Evolutionary conservation across 352 stramenopile genomes (phyloP).

Genomic region (Phytopythium litorale): DNA sequence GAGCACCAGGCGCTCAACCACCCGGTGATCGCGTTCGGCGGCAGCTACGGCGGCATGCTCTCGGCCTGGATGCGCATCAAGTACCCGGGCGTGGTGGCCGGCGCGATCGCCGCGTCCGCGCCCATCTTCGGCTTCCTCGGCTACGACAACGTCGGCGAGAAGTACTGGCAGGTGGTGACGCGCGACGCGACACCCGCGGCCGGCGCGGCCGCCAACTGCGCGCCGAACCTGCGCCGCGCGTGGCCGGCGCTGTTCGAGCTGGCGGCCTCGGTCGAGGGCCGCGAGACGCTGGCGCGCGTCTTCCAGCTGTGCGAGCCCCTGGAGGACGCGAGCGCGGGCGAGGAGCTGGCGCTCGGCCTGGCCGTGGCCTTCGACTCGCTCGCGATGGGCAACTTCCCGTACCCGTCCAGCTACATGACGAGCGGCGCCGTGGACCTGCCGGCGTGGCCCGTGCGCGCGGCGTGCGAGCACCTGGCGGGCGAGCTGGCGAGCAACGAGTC

Average conservation of each 20-base stretch:
- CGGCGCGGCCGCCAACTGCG: slow-evolving; percentile 72
- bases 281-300: slow-evolving; percentile 44
- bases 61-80: slow-evolving; percentile 94
- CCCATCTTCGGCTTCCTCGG: slow-evolving; percentile 90
- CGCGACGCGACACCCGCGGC: slow-evolving; percentile 62
- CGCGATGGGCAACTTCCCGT: slow-evolving; percentile 96
- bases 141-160: slow-evolving; percentile 60
- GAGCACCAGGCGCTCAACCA: slow-evolving; percentile 67
- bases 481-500: slow-evolving; percentile 37
- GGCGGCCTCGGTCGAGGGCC: slow-evolving; percentile 51
- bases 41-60: slow-evolving; percentile 96
- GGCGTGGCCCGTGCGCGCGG: slow-evolving; percentile 90
- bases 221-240: slow-evolving; percentile 75
- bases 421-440: slow-evolving; percentile 71
- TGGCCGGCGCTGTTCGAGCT: slow-evolving; percentile 78
- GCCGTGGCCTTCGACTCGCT: slow-evolving; percentile 90
- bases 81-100: slow-evolving; percentile 90
- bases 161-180: slow-evolving; percentile 86
- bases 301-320: slow-evolving; percentile 73
- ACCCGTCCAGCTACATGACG: slow-evolving; percentile 92
- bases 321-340: slow-evolving; percentile 30
- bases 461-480: slow-evolving; percentile 68
- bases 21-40: slow-evolving; percentile 93
- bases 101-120: slow-evolving; percentile 92
- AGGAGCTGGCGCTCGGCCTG: slow-evolving; percentile 68